A percentile compares a stretch with the other conserved stretches of the same genome.
phyloP scores from a whole-genome alignment of 1,284 basidiomycete genomes.

The Ganoderma resinaceum region DNA sequence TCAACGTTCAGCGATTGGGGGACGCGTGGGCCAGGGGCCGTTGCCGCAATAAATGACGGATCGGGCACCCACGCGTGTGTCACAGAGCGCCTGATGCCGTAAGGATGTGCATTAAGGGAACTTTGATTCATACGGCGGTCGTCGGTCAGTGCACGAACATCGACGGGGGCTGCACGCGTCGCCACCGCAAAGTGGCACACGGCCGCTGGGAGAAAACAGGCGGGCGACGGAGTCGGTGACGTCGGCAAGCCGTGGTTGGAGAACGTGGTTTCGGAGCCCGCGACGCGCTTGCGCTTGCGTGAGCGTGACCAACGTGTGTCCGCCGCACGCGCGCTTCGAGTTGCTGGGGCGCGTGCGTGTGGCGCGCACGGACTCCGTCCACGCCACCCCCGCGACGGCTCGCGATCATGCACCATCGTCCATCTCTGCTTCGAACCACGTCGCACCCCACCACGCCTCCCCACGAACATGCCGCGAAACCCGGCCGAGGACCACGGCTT shows the following conservation, averaged over 20 bases:
- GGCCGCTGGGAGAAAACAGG: not conserved
- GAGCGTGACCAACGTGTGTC: constrained; percentile 27
- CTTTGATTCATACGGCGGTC: not conserved
- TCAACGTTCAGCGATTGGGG: too few species aligned
- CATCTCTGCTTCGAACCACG: constrained; percentile 19
- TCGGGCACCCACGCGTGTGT: not conserved
- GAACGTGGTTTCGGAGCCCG: constrained; percentile 14
- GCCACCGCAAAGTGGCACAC: not conserved
- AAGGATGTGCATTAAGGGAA: not conserved
- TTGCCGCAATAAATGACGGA: constrained; percentile 5
- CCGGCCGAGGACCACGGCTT: constrained; percentile 22
- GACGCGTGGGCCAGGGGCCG: not conserved
- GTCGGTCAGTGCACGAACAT: not conserved
- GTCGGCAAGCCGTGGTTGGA: not conserved
- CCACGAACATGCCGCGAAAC: not conserved
- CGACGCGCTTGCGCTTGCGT: constrained; percentile 15
- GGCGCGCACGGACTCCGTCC: constrained; percentile 9
- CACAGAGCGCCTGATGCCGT: not conserved
- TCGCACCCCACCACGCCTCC: constrained; percentile 10
- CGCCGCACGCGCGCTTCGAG: constrained; percentile 19
- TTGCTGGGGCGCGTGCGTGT: constrained; percentile 21
- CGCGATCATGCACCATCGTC: constrained; percentile 9
- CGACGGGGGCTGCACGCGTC: not conserved
- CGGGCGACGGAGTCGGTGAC: constrained; percentile 6
- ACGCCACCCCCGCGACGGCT: constrained; percentile 17